phyloP scores from a whole-genome alignment of 495 filamentous ascomycete species.

The Penicillium egyptiacum region DNA sequence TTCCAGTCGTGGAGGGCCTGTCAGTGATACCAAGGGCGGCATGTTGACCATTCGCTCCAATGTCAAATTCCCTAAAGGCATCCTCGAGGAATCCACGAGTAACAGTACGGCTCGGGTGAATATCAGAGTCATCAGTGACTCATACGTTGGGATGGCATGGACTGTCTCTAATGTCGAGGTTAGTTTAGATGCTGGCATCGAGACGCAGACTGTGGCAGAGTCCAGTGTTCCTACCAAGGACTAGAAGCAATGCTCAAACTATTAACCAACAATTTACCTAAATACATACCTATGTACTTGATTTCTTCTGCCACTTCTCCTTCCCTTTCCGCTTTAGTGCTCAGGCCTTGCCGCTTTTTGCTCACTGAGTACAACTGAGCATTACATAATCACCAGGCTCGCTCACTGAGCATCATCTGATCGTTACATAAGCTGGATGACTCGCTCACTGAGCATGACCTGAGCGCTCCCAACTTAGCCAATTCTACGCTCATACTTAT shows the following conservation, averaged over 20 bases:
- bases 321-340: too few species aligned
- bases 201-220: conserved; percentile 27
- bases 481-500: too few species aligned
- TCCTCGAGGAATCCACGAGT: conserved; percentile 22
- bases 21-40: conserved; percentile 17
- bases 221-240: conserved; percentile 25
- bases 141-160: conserved; percentile 81
- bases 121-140: conserved; percentile 77
- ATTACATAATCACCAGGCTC: too few species aligned
- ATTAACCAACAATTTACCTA: not conserved
- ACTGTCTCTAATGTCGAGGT: conserved; percentile 34
- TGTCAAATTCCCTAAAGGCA: conserved; percentile 61
- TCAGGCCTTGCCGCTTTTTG: too few species aligned
- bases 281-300: too few species aligned
- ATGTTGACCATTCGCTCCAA: conserved; percentile 34
- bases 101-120: conserved; percentile 51
- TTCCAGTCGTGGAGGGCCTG: conserved; percentile 29
- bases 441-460: too few species aligned
- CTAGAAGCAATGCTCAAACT: conserved; percentile 14
- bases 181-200: conserved; percentile 12
- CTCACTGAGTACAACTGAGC: too few species aligned
- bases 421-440: too few species aligned
- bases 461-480: too few species aligned
- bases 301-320: too few species aligned
- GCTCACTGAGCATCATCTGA: too few species aligned